A percentile compares a stretch with the other conserved stretches of the same genome.
These are phyloP conservation scores for Areca catechu DNA, from an alignment of 176 grass and related monocot genomes.

Conservation along the genomic window DNA sequence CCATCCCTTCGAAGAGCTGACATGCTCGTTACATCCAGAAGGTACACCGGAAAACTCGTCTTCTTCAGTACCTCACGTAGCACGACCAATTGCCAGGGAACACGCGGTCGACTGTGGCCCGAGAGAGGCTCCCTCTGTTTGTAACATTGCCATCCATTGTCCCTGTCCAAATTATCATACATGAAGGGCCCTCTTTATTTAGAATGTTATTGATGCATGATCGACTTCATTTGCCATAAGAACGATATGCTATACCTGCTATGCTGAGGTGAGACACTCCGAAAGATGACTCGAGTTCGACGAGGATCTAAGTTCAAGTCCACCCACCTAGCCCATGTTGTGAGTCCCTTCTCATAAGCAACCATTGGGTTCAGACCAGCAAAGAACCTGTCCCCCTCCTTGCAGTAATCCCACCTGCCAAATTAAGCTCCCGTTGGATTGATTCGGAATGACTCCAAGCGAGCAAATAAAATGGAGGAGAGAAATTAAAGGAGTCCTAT, in stretches of 20 bases:
- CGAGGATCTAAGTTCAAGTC: slow-evolving; percentile 32
- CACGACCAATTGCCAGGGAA: slow-evolving; percentile 24
- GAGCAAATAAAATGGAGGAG: no score
- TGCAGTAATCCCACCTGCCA: slow-evolving; percentile 29
- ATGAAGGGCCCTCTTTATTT: no score
- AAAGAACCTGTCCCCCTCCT: slow-evolving; percentile 27
- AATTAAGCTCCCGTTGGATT: neutral
- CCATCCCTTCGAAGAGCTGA: slow-evolving; percentile 30
- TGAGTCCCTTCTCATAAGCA: slow-evolving; percentile 41
- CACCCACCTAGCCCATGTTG: slow-evolving; percentile 38
- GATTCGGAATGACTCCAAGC: no score
- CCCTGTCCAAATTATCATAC: slow-evolving; percentile 1
- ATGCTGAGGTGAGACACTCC: slow-evolving; percentile 31
- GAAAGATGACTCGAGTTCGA: slow-evolving; percentile 28
- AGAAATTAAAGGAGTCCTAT: no score
- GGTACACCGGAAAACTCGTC: slow-evolving; percentile 36
- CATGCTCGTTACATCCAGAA: slow-evolving; percentile 37
- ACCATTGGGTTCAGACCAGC: slow-evolving; percentile 30
- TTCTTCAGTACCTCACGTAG: slow-evolving; percentile 32
- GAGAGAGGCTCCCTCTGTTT: slow-evolving; percentile 15
- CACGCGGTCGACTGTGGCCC: neutral
- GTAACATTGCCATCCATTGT: slow-evolving; percentile 44
- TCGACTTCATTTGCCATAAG: no score
- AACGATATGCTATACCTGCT: slow-evolving; percentile 16
- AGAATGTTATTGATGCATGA: no score